Evolutionary conservation across 2,329 filamentous ascomycete species (phyloP).

Genomic region (Botryotinia convoluta): DNA sequence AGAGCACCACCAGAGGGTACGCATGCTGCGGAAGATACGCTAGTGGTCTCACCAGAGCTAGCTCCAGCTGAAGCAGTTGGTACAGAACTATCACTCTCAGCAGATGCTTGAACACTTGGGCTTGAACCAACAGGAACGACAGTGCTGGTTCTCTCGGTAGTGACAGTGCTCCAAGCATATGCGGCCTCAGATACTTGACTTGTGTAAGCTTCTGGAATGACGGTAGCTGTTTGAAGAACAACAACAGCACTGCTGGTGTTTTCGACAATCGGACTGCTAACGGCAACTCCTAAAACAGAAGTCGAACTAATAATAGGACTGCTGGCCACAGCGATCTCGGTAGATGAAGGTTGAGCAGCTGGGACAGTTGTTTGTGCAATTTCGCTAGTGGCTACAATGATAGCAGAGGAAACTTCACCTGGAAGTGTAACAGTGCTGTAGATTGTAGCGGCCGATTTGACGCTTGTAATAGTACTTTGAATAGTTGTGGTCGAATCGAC

Average conservation of each 20-base stretch:
- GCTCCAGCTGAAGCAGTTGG: neutral
- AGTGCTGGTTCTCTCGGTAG: conserved; percentile 3
- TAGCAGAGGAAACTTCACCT: neutral
- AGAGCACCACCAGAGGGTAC: neutral
- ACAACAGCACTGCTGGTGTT: neutral
- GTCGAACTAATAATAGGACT: neutral
- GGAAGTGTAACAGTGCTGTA: conserved; percentile 12
- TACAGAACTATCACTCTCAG: neutral
- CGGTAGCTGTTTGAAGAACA: neutral
- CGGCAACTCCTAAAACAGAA: neutral
- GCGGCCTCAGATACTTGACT: neutral
- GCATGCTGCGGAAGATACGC: neutral
- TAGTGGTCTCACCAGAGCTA: neutral
- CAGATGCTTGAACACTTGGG: neutral
- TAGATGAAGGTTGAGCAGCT: neutral
- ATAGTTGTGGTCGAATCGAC: neutral
- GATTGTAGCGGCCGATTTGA: neutral
- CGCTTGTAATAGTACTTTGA: neutral
- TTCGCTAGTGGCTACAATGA: neutral
- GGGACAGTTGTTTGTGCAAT: neutral
- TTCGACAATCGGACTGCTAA: conserved; percentile 1
- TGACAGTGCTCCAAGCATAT: conserved; percentile 12
- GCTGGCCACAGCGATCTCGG: neutral
- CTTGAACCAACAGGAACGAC: neutral
- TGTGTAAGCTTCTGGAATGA: conserved; percentile 8